A percentile compares a stretch with the other conserved stretches of the same genome.
phyloP scores from a whole-genome alignment of 257 asterid genomes.

The Eustoma russellianum region DNA sequence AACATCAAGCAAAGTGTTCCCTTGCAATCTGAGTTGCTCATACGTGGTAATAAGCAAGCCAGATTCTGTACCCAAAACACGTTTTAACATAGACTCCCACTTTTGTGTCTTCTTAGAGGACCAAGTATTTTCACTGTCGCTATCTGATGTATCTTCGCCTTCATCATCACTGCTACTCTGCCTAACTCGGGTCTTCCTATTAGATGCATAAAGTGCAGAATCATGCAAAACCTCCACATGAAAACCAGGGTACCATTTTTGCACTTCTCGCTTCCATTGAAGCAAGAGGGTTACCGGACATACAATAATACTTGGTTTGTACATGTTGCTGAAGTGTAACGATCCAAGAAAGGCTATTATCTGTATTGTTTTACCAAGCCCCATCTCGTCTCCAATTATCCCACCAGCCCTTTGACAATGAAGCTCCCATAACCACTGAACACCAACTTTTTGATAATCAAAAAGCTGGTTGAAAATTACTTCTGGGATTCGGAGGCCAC shows the following conservation, averaged over 20 bases:
- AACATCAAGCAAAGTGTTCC: slow-evolving; percentile 70
- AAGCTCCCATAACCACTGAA: slow-evolving; percentile 99
- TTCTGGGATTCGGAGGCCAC: slow-evolving; percentile 84
- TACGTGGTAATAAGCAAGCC: slow-evolving; percentile 87
- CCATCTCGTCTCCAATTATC: slow-evolving; percentile 99
- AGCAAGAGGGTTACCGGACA: slow-evolving; percentile 91
- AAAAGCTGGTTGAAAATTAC: slow-evolving; percentile 55
- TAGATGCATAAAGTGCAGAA: slow-evolving; percentile 55
- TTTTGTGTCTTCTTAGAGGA: slow-evolving; percentile 39
- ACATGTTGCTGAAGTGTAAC: slow-evolving; percentile 78
- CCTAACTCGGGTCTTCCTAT: slow-evolving; percentile 41
- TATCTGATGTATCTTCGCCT: slow-evolving; percentile 46
- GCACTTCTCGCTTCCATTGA: slow-evolving; percentile 96
- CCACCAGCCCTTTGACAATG: slow-evolving; percentile 98
- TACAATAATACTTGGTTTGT: slow-evolving; percentile 82
- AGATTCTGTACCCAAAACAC: slow-evolving; percentile 70
- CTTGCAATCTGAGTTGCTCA: slow-evolving; percentile 84
- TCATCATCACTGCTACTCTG: slow-evolving; percentile 61
- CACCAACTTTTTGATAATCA: slow-evolving; percentile 97
- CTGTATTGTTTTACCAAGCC: slow-evolving; percentile 96
- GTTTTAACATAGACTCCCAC: slow-evolving; percentile 76
- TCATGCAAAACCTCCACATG: slow-evolving; percentile 85
- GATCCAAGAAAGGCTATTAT: slow-evolving; percentile 83
- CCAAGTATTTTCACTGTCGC: slow-evolving; percentile 44
- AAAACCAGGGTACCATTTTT: slow-evolving; percentile 76